These are phyloP conservation scores for Corallochytrium limacisporum DNA, from an alignment of 78 protist genomes.

Conservation along the genomic window DNA sequence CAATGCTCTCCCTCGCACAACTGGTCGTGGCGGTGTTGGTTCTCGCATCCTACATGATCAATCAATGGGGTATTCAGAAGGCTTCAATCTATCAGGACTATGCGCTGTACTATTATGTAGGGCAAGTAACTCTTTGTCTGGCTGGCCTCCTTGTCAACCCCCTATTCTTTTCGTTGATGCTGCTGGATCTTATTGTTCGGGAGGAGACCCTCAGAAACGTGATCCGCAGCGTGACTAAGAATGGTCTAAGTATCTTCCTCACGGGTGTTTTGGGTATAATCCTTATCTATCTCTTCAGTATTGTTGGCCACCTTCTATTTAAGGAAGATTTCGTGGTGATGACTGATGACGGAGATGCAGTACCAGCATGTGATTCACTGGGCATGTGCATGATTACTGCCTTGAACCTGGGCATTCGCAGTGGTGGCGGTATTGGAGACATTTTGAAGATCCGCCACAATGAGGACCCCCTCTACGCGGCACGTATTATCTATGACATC, in stretches of 20 bases:
- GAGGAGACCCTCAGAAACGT: slow-evolving; percentile 29
- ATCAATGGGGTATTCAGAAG: no score
- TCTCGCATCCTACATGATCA: no score
- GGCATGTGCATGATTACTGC: not conserved
- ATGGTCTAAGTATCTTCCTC: slow-evolving; percentile 19
- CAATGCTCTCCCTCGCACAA: no score
- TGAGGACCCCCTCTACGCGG: not conserved
- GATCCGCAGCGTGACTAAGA: slow-evolving; percentile 22
- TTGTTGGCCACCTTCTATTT: slow-evolving; percentile 9
- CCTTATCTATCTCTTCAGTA: slow-evolving; percentile 19
- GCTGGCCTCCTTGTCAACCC: not conserved
- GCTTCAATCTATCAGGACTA: no score
- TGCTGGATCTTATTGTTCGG: slow-evolving; percentile 22
- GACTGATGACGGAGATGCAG: not conserved
- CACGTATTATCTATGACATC: slow-evolving; percentile 23
- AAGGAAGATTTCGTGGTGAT: not conserved
- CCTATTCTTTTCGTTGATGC: not conserved
- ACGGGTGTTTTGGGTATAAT: slow-evolving; percentile 25
- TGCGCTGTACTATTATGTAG: no score
- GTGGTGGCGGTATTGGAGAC: slow-evolving; percentile 39
- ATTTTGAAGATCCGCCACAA: not conserved
- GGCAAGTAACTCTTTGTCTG: no score
- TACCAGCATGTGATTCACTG: not conserved
- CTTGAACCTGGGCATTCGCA: slow-evolving; percentile 6
- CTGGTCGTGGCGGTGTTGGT: no score